Base-by-base conservation (phyloP, 1,284 basidiomycete genomes). In the Marasmius fiardii region DNA sequence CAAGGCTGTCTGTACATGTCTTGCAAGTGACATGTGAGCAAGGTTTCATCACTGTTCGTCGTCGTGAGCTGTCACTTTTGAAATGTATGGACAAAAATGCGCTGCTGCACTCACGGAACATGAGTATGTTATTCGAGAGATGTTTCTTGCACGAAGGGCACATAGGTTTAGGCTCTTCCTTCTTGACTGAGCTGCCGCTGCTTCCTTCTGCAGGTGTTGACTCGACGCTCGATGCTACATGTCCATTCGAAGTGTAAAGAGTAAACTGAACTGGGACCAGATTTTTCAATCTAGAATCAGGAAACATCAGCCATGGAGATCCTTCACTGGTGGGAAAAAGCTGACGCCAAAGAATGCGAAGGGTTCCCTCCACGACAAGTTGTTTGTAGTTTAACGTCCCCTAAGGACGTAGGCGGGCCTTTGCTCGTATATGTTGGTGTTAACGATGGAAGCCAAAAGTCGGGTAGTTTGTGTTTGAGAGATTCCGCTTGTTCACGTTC, bases 371-470 rank as follows among this genome's bases (percentile, higher is more conserved):
- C 90, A 53, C 88, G 82, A 73, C 95, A 98, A 58, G 90, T 83
- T 6, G 92, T 93, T 67, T 92, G 89, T 39, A 93, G 73, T 71
- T 94, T 94, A 51, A 93, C 82, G 63, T 92, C 89, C 61, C 83
- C 81, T 34, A 94, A 71, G 4, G 74, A 88, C 61, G 66, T 81
- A 57, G 76, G 91, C 8, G 82, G 84, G 0, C 86, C 86, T 26
- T 63, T 76, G 4, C 81, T 81, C 0, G 82, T 72, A 64, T 88
- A 88, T 1, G 89, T 90, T 0, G 95, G 94, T 0, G 94, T 93
- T 34, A 96, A 73, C 0, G 85, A 92, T 18, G 91, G 94, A 44
- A 97, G 77, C 95, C 95, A 98, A 68, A 96, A 98, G 63, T 95
- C 93, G 0, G 95, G 93, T 6, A 98, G 79, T 69, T 96, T 96